Conservation (phyloP, 2,329 filamentous ascomycete genomes). For the Intubia oerlemansii region DNA sequence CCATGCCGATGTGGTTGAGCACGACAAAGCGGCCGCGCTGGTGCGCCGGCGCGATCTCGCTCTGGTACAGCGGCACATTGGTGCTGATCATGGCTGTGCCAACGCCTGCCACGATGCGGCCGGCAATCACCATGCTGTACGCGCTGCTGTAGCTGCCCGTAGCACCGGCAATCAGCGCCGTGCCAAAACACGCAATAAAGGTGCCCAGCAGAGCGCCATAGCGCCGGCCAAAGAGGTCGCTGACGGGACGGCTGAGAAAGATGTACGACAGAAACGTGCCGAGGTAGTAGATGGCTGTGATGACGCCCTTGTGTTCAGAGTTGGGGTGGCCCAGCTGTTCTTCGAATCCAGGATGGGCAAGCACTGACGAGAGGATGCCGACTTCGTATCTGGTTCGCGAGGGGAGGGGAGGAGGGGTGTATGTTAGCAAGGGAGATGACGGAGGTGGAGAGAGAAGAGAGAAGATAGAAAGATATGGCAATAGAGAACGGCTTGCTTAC, state of each 20-base stretch:
- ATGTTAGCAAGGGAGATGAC: not conserved
- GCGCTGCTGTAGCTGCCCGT: constrained; percentile 17
- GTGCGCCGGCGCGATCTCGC: constrained; percentile 30
- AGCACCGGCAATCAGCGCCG: constrained; percentile 23
- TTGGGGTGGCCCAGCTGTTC: constrained; percentile 21
- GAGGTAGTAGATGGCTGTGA: constrained; percentile 35
- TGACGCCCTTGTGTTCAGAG: constrained; percentile 24
- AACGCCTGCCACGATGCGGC: constrained; percentile 28
- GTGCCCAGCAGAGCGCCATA: constrained; percentile 27
- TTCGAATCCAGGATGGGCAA: constrained; percentile 32
- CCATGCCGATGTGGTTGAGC: constrained; percentile 36
- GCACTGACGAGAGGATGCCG: constrained; percentile 32
- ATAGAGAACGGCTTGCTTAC: constrained; percentile 15
- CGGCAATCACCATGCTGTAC: constrained; percentile 25
- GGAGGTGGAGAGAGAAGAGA: too few relatives aligned
- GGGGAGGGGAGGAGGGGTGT: too few relatives aligned
- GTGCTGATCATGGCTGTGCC: constrained; percentile 34
- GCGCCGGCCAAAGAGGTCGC: constrained; percentile 28
- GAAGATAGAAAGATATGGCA: not conserved
- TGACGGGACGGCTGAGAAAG: constrained; percentile 27
- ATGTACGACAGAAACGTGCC: constrained; percentile 34
- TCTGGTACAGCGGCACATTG: constrained; percentile 34
- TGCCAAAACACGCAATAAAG: constrained; percentile 23
- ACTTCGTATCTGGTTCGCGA: constrained; percentile 38
- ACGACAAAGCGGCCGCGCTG: constrained; percentile 33